Evolutionary conservation across 306 rosid genomes (phyloP), one percentile per base, ranked within the genome.

Genomic region (Vigna trinervia): DNA sequence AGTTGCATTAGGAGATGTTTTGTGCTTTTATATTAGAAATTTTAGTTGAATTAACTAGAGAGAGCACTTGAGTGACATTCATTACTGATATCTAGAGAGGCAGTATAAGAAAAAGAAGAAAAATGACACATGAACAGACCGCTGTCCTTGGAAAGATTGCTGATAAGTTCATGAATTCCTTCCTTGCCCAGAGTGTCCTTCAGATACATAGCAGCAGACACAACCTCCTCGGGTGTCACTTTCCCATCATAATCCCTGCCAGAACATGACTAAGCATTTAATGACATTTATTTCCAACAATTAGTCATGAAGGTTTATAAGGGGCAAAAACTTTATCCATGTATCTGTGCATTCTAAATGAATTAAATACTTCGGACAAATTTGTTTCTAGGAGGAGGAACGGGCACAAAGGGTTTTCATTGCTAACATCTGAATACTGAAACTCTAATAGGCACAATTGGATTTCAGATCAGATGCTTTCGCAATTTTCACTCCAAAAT

Each of bases 161-260:
- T 86, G 79, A 92, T 84, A 53, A 92, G 92, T 51, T 92, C 96
- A 68, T 92, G 88, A 72, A 92, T 82, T 75, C 90, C 96, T 74
- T 92, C 97, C 74, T 92, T 90, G 69, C 90, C 90, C 56, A 92
- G 74, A 4, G 94, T 90, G 75, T 92, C 91, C 86, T 92, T 89
- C 77, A 92, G 74, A 86, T 92, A 92, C 58, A 78, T 87, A 15
- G 96, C 91, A 58, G 97, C 96, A 58, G 89, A 83, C 14, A 86
- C 91, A 74, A 92, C 97, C 87, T 92, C 97, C 85, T 90, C 96
- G 10, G 96, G 91, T 68, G 94, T 85, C 50, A 92, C 97, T 85
- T 92, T 92, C 53, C 96, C 97, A 73, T 90, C 97, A 77, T 83
- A 86, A 90, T 92, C 96, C 84, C 96, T 92, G 89, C 87, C 53